Evolutionary conservation across 1,284 basidiomycete species (phyloP).

Genomic region (Ustilago hordei): DNA sequence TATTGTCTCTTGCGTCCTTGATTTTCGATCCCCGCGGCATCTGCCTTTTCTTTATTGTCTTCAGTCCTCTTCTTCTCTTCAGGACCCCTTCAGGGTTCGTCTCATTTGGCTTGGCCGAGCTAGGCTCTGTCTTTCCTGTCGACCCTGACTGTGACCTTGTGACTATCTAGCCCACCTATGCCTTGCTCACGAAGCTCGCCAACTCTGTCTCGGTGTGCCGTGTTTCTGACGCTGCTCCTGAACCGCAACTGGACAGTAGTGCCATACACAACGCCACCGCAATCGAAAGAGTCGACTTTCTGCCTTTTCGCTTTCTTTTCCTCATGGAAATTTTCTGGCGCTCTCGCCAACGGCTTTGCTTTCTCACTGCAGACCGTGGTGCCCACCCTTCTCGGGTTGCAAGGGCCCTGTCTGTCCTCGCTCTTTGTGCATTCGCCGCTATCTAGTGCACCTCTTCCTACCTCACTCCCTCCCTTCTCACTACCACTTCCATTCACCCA

Average conservation of each 20-base stretch:
- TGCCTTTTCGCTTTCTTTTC: not conserved
- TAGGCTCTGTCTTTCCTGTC: not conserved
- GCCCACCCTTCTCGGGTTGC: not conserved
- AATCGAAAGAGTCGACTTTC: constrained; percentile 10
- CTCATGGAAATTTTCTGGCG: no score
- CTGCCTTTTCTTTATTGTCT: not conserved
- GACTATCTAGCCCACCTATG: not conserved
- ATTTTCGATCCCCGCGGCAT: constrained; percentile 24
- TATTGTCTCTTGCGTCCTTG: not conserved
- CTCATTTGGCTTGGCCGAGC: not conserved
- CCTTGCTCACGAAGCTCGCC: constrained; percentile 2
- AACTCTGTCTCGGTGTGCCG: not conserved
- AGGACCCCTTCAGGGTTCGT: no score
- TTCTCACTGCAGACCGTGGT: not conserved
- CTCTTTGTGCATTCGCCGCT: not conserved
- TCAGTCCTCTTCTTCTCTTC: not conserved
- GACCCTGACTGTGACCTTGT: no score
- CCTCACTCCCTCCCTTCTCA: not conserved
- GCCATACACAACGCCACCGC: constrained; percentile 16
- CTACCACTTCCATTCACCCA: constrained; percentile 6
- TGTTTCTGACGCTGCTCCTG: not conserved
- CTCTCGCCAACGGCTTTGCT: not conserved
- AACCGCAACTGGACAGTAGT: not conserved
- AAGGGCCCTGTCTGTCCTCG: not conserved
- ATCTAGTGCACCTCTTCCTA: not conserved